Conservation (phyloP, 2,329 filamentous ascomycete species). For the Penicillium brasilianum region DNA sequence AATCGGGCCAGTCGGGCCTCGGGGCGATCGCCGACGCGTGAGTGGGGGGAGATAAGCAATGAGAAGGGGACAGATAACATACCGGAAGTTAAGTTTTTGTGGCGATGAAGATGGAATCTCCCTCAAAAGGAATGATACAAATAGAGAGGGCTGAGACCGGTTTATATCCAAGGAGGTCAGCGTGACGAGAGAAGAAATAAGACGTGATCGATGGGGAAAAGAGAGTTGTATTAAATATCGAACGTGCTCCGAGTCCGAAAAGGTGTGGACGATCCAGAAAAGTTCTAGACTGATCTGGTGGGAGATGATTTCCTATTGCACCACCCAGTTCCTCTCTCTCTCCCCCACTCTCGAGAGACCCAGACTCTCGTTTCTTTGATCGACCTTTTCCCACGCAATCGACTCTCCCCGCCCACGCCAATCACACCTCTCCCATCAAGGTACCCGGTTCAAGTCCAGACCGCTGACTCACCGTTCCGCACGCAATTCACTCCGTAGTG, state of each 20-base stretch:
- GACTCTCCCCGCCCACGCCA: background rate
- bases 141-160: background rate
- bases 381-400: background rate
- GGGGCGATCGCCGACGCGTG: background rate
- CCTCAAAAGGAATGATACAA: background rate
- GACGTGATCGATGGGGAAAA: background rate
- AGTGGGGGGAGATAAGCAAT: conserved; percentile 12
- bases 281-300: no score
- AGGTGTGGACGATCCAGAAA: background rate
- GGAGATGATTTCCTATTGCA: background rate
- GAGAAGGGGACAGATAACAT: background rate
- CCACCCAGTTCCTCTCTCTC: background rate
- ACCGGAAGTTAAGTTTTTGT: background rate
- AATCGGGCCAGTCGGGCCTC: conserved; percentile 1
- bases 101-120: background rate
- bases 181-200: no score
- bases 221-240: background rate
- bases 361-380: background rate
- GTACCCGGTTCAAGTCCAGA: background rate
- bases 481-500: background rate
- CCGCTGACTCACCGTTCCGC: conserved; percentile 4
- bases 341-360: background rate
- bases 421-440: background rate
- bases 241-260: background rate
- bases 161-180: no score